Base-by-base conservation (phyloP, 441 rosid genomes). In the Pelargonium fulgidum region DNA sequence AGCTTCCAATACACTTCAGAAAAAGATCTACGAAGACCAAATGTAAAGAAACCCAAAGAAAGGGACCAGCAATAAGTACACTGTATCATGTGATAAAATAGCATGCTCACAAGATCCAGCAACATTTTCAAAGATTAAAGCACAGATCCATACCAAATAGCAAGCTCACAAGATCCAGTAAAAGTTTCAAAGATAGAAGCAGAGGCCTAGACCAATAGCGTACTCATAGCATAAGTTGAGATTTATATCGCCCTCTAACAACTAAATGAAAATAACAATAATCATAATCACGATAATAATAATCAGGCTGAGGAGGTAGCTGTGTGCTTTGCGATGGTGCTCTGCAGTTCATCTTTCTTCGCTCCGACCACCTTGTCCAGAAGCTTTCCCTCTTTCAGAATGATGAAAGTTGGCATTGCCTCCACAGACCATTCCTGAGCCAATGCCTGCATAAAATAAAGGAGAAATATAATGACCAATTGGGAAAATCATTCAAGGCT, bases 381-480 rank as follows among this genome's bases (percentile, higher is more conserved):
- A 70, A 84, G 79, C 82, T 81, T 87, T 22, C 96, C 96, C 58
- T 82, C 92, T 68, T 86, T 93, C 72, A 91, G 74, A 76, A 89
- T 85, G 78, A 93, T 83, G 78, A 91, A 91, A 4, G 96, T 91
- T 12, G 96, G 97, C 96, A 93, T 91, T 1, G 99, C 80, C 75
- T 91, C 91, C 73, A 93, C 89, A 5, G 83, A 89, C 91, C 93
- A 91, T 16, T 91, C 95, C 39, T 85, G 72, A 11, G 99, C 90
- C 54, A 93, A 95, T 0, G 86, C 65, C 93, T 91, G 85, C 78
- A 72, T 64, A 65, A 72, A 45, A 52, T 45, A 4, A 70, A 68
- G 14, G 17, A 1, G 63, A 20, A 5, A 65, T 10, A 10, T 5
- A 56, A 33, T 16, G n/a, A 64, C 36, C 10, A 29, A 4, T 19